phyloP scores from a whole-genome alignment of 2,329 filamentous ascomycete genomes.

The Colletotrichum sublineola region DNA sequence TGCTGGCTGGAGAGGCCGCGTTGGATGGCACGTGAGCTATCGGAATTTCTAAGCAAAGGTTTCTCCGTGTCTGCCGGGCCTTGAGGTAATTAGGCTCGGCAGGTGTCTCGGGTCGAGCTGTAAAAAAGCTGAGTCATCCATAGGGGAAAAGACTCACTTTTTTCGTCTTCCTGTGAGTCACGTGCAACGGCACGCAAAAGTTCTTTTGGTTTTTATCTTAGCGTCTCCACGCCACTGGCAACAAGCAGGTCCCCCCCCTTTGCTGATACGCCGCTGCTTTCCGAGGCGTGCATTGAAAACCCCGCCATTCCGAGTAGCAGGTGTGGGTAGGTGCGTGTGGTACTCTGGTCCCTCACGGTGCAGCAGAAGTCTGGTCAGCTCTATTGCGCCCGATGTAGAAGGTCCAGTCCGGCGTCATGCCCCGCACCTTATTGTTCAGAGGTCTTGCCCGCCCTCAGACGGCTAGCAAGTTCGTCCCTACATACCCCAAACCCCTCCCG shows the following conservation, averaged over 20 bases:
- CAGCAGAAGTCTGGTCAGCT: conserved; percentile 42
- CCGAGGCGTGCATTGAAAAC: conserved; percentile 38
- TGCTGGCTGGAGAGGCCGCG: conserved; percentile 1
- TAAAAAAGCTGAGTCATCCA: conserved; percentile 19
- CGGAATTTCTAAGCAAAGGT: conserved; percentile 10
- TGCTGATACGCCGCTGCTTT: conserved; percentile 41
- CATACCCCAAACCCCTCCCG: conserved; percentile 38
- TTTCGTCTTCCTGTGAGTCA: neutral
- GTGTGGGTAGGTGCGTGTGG: conserved; percentile 37
- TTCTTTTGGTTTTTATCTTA: conserved; percentile 18
- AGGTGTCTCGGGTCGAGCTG: no score
- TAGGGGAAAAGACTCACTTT: no score
- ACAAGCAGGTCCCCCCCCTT: conserved; percentile 12
- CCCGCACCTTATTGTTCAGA: conserved; percentile 58
- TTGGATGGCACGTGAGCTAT: conserved; percentile 16
- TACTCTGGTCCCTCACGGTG: conserved; percentile 22
- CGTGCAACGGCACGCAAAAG: conserved; percentile 36
- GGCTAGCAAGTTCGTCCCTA: conserved; percentile 33
- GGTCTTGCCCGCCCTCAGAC: conserved; percentile 38
- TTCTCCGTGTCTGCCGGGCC: neutral
- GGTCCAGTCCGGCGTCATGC: conserved; percentile 53
- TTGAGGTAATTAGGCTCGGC: no score
- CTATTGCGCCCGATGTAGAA: conserved; percentile 42
- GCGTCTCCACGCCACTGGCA: conserved; percentile 33
- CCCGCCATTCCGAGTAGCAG: conserved; percentile 36